These are phyloP conservation scores for Lyophyllum semitale DNA, from an alignment of 768 basidiomycete species.

Conservation along the genomic window DNA sequence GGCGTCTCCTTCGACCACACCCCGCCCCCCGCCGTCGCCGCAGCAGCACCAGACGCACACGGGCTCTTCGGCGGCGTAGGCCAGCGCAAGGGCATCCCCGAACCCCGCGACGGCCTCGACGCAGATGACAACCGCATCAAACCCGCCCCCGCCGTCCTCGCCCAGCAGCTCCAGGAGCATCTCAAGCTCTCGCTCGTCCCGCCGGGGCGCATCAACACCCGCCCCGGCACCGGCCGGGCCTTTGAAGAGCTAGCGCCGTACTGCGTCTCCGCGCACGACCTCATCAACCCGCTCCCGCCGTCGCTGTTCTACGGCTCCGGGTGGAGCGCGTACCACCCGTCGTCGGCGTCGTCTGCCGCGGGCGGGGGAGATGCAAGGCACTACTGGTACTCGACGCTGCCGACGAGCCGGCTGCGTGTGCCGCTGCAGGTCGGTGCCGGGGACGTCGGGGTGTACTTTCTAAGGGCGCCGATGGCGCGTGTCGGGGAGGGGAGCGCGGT, in stretches of 20 bases:
- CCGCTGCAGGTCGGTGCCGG: slow-evolving; percentile 86
- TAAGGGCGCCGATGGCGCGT: slow-evolving; percentile 65
- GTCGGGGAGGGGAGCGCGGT: slow-evolving; percentile 69
- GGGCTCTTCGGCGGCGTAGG: slow-evolving; percentile 88
- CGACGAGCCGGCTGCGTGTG: slow-evolving; percentile 80
- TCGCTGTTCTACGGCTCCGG: slow-evolving; percentile 93
- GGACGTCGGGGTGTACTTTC: slow-evolving; percentile 89
- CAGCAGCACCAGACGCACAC: slow-evolving; percentile 37
- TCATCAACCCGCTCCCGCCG: slow-evolving; percentile 95
- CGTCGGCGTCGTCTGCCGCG: slow-evolving; percentile 19
- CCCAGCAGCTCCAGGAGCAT: slow-evolving; percentile 28
- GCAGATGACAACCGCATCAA: slow-evolving; percentile 28
- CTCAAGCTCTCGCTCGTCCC: slow-evolving; percentile 56
- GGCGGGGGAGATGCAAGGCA: too few relatives aligned
- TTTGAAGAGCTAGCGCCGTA: slow-evolving; percentile 89
- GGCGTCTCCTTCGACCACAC: slow-evolving; percentile 66
- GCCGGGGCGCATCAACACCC: slow-evolving; percentile 67
- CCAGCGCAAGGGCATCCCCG: slow-evolving; percentile 75
- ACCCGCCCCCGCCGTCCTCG: slow-evolving; percentile 13
- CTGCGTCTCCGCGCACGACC: slow-evolving; percentile 96
- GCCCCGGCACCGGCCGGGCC: slow-evolving; percentile 51
- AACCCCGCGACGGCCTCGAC: slow-evolving; percentile 37
- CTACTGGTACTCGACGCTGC: slow-evolving; percentile 92
- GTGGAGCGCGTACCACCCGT: slow-evolving; percentile 81
- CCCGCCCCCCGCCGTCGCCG: slow-evolving; percentile 15